Evolutionary conservation across 306 rosid species (phyloP), one percentile per base, ranked within the genome.

Genomic region (Medicago ruthenica): DNA sequence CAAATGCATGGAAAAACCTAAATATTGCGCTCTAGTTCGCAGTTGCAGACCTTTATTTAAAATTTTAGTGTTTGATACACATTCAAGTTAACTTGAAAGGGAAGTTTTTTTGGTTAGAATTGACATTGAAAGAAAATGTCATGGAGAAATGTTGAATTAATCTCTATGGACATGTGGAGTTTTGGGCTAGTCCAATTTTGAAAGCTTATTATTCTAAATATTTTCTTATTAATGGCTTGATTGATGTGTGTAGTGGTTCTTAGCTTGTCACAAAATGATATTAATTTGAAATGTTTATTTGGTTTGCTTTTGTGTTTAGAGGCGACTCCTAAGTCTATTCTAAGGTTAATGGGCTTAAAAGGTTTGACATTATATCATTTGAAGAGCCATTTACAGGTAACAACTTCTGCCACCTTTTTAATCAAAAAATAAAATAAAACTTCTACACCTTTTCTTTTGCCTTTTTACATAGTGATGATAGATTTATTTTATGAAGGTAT

Each of bases 331-430:
- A 95, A 92, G 81, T 84, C 98, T 67, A 93, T 95, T 37, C 82
- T 87, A 86, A 92, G 97, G 83, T 72, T 90, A 76, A 95, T 95
- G 99, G 92, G 99, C 16, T 82, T 92, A 82, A 95, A 90, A 81
- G 99, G 99, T 34, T 86, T 95, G 87, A 95, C 99, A 77, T 77
- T 95, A 61, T 92, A 92, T 82, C 99, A 95, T 85, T 82, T 90
- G 93, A 95, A 95, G 90, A 95, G 99, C 71, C 97, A 95, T 86
- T 95, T 95, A 70, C 99, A 92, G 99, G 99, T 92, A 80, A 79
- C 31, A 27, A 27, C 31, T 27, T 27, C 31, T 27, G 3, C 31
- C 31, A 27, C 31, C 31, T 27, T 27, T 27, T 27, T 27, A 27
- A 4, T 27, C 31, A 27, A 27, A 27, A 27, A 27, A 27, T 27